These are phyloP conservation scores for Metschnikowia cubensis DNA, from an alignment of 805 yeast species.

Conservation along the genomic window DNA sequence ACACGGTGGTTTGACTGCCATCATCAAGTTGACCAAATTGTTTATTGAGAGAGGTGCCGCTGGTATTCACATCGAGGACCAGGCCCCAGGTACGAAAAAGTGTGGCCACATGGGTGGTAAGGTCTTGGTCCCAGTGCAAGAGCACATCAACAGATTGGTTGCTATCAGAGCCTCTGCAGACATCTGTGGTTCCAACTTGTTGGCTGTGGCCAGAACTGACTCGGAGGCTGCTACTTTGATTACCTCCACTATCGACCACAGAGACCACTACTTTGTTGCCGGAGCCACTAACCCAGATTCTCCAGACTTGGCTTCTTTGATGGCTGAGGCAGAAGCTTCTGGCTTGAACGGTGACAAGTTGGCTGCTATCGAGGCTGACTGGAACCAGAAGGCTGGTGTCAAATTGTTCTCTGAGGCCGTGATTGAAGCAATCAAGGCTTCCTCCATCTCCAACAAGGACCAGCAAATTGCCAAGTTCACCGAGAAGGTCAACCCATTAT, in stretches of 20 bases:
- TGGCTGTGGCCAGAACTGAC: slow-evolving; percentile 92
- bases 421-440: slow-evolving; percentile 68
- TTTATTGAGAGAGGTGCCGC: slow-evolving; percentile 98
- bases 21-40: slow-evolving; percentile 90
- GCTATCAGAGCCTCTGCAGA: slow-evolving; percentile 96
- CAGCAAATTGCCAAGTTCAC: slow-evolving; percentile 62
- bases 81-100: slow-evolving; percentile 97
- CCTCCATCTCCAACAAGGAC: slow-evolving; percentile 56
- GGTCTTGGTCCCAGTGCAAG: slow-evolving; percentile 95
- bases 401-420: slow-evolving; percentile 91
- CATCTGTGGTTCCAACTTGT: slow-evolving; percentile 79
- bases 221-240: slow-evolving; percentile 96
- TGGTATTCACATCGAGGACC: slow-evolving; percentile 97
- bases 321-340: slow-evolving; percentile 73
- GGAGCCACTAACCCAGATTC: slow-evolving; percentile 87
- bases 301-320: slow-evolving; percentile 67
- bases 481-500: slow-evolving; percentile 66
- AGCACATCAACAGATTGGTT: slow-evolving; percentile 89
- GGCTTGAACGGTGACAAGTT: slow-evolving; percentile 73
- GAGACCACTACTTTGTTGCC: slow-evolving; percentile 89
- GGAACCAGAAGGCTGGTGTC: slow-evolving; percentile 79
- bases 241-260: slow-evolving; percentile 87
- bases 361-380: slow-evolving; percentile 70
- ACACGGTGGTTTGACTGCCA: slow-evolving; percentile 97
- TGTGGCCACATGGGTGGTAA: slow-evolving; percentile 99